Evolutionary conservation across 495 filamentous ascomycete genomes (phyloP).

Genomic region (Emericellopsis terricola): DNA sequence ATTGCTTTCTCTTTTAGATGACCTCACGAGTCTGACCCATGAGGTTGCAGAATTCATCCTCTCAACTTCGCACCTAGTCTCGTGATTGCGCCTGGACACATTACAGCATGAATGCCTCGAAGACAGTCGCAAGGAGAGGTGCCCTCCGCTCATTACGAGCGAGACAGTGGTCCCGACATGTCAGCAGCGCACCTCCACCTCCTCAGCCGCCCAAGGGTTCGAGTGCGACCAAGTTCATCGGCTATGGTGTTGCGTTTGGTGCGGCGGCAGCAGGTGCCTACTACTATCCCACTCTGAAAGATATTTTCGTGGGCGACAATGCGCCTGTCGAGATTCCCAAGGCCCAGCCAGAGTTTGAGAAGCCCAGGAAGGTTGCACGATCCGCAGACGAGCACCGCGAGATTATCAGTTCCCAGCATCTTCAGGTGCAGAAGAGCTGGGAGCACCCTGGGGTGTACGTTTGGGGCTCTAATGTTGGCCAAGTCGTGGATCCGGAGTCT

Average conservation of each 20-base stretch:
- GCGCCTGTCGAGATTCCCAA: constrained; percentile 5
- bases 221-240: constrained; percentile 6
- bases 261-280: constrained; percentile 12
- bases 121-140: constrained; percentile 8
- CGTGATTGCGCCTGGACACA: no score
- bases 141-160: constrained; percentile 6
- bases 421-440: constrained; percentile 75
- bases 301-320: neutral
- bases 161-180: constrained; percentile 14
- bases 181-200: constrained; percentile 4
- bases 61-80: no score
- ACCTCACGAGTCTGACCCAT: no score
- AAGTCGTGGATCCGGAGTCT: constrained; percentile 70
- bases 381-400: constrained; percentile 55
- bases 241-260: constrained; percentile 9
- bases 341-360: constrained; percentile 40
- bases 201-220: constrained; percentile 3
- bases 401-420: constrained; percentile 53
- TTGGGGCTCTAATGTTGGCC: constrained; percentile 82
- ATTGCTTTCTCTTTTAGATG: no score
- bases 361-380: constrained; percentile 27
- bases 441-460: constrained; percentile 81
- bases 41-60: no score
- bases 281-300: constrained; percentile 7
- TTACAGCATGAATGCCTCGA: constrained; percentile 9